A percentile compares a stretch with the other conserved stretches of the same genome.
Conservation (phyloP, 495 filamentous ascomycete genomes). For the Podospora tetraspora region DNA sequence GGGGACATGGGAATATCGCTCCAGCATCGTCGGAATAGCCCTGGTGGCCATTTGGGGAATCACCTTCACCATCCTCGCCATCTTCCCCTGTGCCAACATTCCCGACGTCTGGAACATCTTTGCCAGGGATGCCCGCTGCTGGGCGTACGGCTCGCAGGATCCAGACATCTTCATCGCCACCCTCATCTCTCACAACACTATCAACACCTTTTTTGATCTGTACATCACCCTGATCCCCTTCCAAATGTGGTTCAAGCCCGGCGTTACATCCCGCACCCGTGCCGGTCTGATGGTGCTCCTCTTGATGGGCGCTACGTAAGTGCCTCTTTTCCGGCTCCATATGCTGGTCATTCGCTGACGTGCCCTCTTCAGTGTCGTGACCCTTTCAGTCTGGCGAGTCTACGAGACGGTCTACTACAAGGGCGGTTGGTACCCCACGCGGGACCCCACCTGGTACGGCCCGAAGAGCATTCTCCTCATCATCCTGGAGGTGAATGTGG, state of each 20-base stretch:
- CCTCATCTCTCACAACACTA: conserved; percentile 20
- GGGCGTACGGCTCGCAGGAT: conserved; percentile 26
- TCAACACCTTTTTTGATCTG: conserved; percentile 27
- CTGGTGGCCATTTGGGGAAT: conserved; percentile 24
- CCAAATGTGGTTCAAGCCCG: conserved; percentile 17
- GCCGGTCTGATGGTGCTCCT: conserved; percentile 23
- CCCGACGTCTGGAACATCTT: conserved; percentile 25
- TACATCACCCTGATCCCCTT: conserved; percentile 28
- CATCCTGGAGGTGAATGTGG: conserved; percentile 28
- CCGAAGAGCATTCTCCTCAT: conserved; percentile 29
- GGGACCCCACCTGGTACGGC: conserved; percentile 34
- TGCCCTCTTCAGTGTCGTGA: conserved; percentile 22
- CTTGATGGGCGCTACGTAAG: conserved; percentile 24
- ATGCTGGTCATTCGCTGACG: conserved; percentile 9
- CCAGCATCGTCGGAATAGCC: conserved; percentile 22
- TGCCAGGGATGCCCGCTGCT: conserved; percentile 20
- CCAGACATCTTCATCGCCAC: conserved; percentile 22
- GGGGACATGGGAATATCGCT: conserved; percentile 21
- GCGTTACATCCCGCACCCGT: conserved; percentile 19
- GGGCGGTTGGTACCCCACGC: conserved; percentile 26
- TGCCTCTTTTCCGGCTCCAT: not conserved
- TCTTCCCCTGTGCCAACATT: conserved; percentile 25
- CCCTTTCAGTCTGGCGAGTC: conserved; percentile 29
- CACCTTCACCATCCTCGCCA: conserved; percentile 19
- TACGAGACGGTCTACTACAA: conserved; percentile 27